phyloP scores from a whole-genome alignment of 208 protist genomes.

The Endotrypanum monterogeii region DNA sequence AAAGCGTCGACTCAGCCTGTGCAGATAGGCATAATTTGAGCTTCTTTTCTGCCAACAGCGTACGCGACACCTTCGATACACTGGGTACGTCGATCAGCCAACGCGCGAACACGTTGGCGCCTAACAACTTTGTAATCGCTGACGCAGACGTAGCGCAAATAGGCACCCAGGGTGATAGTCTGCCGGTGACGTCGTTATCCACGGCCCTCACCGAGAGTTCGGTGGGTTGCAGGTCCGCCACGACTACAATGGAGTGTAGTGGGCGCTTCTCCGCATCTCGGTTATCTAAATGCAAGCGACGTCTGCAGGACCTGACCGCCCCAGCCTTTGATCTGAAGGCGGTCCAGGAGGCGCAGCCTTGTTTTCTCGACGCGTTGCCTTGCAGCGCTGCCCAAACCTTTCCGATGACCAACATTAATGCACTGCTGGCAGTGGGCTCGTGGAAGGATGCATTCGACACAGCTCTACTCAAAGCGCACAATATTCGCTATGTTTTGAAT shows the following conservation, averaged over 20 bases:
- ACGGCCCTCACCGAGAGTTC: not conserved
- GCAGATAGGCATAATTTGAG: conserved; percentile 28
- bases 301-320: conserved; percentile 31
- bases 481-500: conserved; percentile 82
- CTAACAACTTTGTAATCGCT: not conserved
- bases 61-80: conserved; percentile 11
- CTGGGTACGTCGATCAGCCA: not conserved
- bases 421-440: conserved; percentile 66
- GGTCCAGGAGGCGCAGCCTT: conserved; percentile 39
- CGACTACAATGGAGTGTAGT: not conserved
- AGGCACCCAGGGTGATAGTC: not conserved
- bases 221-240: not conserved
- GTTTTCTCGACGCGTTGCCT: conserved; percentile 32
- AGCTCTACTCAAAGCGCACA: conserved; percentile 39
- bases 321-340: conserved; percentile 69
- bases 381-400: conserved; percentile 70
- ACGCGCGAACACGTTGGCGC: not conserved
- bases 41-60: conserved; percentile 32
- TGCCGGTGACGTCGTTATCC: not conserved
- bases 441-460: conserved; percentile 72
- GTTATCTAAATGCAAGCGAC: conserved; percentile 49
- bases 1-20: conserved; percentile 22
- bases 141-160: not conserved
- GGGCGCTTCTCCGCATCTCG: conserved; percentile 6
- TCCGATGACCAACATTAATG: conserved; percentile 67